These are phyloP conservation scores for Firmiana major DNA, from an alignment of 345 rosid species.

Conservation along the genomic window DNA sequence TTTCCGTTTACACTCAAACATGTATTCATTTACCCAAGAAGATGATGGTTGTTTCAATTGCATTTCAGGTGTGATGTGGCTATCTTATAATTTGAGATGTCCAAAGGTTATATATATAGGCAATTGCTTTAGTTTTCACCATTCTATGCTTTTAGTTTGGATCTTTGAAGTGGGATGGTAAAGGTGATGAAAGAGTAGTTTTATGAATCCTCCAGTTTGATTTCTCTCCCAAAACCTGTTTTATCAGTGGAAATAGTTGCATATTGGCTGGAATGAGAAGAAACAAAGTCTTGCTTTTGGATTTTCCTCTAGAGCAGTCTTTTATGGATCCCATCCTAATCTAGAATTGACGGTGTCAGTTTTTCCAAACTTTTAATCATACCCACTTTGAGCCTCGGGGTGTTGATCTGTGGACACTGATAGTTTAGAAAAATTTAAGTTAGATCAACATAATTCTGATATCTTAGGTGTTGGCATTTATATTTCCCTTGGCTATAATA, in stretches of 20 bases:
- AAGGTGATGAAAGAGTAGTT: neutral
- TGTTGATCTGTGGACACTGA: neutral
- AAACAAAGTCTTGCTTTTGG: neutral
- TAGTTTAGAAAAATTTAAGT: neutral
- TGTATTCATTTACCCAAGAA: constrained; percentile 50
- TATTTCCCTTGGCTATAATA: neutral
- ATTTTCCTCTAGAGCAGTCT: neutral
- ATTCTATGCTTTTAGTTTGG: neutral
- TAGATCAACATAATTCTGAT: neutral
- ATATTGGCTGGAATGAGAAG: neutral
- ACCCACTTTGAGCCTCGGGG: neutral
- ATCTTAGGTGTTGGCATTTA: neutral
- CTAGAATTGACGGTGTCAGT: neutral
- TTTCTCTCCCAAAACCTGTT: neutral
- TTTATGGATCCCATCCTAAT: neutral
- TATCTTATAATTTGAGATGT: constrained; percentile 7
- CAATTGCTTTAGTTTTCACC: neutral
- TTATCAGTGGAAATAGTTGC: neutral
- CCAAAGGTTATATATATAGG: neutral
- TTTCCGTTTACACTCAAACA: constrained; percentile 39
- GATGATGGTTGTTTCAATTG: constrained; percentile 52
- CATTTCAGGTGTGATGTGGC: constrained; percentile 39
- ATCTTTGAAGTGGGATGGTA: neutral
- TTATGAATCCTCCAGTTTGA: neutral
- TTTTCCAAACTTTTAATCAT: neutral